These are phyloP conservation scores for Apiotrichum montevideense DNA, from an alignment of 1,284 basidiomycete species.

Conservation along the genomic window DNA sequence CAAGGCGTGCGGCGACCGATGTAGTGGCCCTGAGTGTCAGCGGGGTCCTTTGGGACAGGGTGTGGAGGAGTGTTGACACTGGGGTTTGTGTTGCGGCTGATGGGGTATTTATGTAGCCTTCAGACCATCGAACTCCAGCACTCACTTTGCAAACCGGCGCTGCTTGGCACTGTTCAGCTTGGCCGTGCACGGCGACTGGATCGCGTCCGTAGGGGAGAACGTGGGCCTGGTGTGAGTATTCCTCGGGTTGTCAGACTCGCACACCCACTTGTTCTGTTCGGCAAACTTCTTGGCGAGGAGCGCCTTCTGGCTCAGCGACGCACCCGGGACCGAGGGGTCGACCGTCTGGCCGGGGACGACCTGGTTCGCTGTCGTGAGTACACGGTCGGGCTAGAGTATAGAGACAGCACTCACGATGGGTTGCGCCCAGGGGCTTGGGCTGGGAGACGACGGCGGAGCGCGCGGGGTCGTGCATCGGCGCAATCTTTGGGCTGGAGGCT, in stretches of 20 bases:
- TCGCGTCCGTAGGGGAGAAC: conserved; percentile 83
- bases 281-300: conserved; percentile 81
- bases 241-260: not conserved
- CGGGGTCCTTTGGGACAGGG: too few species aligned
- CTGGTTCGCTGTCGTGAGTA: conserved; percentile 31
- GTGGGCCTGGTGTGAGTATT: conserved; percentile 56
- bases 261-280: conserved; percentile 68
- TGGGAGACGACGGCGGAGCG: conserved; percentile 70
- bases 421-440: conserved; percentile 68
- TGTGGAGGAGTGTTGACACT: too few species aligned
- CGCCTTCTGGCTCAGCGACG: conserved; percentile 68
- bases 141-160: conserved; percentile 83
- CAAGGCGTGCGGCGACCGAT: too few species aligned
- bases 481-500: conserved; percentile 47
- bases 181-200: conserved; percentile 84
- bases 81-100: too few species aligned
- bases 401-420: conserved; percentile 44
- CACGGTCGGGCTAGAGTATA: too few species aligned
- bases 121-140: conserved; percentile 8
- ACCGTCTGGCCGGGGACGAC: conserved; percentile 42
- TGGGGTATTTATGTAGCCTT: too few species aligned
- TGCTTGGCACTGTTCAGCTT: conserved; percentile 83
- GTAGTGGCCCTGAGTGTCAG: too few species aligned
- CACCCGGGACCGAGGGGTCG: conserved; percentile 27
- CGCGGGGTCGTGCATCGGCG: conserved; percentile 75